phyloP scores from a whole-genome alignment of 345 rosid genomes.

The Populus ilicifolia region DNA sequence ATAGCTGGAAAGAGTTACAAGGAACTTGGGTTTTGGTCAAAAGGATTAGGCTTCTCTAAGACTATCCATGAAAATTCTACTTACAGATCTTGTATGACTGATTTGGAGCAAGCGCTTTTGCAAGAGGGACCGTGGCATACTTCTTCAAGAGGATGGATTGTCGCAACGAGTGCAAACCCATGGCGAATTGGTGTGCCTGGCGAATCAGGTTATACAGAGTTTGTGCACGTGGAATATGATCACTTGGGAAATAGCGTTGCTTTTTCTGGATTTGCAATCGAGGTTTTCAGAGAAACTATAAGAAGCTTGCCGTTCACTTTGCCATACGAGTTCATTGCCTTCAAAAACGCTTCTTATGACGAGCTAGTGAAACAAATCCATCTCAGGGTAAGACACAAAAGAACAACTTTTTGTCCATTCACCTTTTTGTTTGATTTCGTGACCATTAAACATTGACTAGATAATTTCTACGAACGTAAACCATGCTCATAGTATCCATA shows the following conservation, averaged over 20 bases:
- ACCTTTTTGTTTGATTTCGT: background rate
- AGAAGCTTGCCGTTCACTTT: conserved; percentile 12
- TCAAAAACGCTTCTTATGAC: conserved; percentile 12
- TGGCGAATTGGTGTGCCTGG: conserved; percentile 22
- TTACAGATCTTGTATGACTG: conserved; percentile 9
- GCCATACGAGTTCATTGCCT: conserved; percentile 2
- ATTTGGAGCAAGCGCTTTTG: conserved; percentile 15
- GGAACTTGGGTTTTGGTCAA: conserved; percentile 30
- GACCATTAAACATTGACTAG: too few species aligned
- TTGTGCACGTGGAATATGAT: conserved; percentile 3
- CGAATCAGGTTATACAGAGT: background rate
- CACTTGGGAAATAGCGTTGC: background rate
- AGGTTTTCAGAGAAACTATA: conserved; percentile 1
- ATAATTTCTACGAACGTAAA: too few species aligned
- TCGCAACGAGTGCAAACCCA: conserved; percentile 3
- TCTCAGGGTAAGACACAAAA: conserved; percentile 9
- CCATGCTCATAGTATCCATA: too few species aligned
- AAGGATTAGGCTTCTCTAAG: conserved; percentile 17
- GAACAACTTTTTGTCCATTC: background rate
- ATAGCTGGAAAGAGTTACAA: conserved; percentile 11
- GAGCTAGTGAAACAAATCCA: conserved; percentile 16
- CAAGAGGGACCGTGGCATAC: conserved; percentile 13
- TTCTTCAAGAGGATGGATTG: conserved; percentile 28
- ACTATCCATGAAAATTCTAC: background rate
- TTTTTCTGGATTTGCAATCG: conserved; percentile 17